Percentiles rank a stretch among this genome's conserved stretches.
phyloP scores from a whole-genome alignment of 768 basidiomycete genomes.

The Agaricus sinodeliciosus region DNA sequence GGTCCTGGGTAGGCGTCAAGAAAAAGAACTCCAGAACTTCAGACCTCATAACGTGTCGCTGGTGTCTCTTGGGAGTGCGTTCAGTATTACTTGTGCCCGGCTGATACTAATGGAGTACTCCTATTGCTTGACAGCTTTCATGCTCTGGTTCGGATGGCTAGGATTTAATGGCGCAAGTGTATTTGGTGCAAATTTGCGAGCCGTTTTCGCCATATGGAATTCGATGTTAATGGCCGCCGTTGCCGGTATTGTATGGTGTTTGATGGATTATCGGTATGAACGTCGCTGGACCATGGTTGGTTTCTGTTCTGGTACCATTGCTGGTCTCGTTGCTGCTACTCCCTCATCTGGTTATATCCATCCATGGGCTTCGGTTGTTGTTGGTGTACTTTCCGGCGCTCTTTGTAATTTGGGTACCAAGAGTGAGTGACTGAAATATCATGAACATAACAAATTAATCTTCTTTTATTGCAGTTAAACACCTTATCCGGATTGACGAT shows the following conservation, averaged over 20 bases:
- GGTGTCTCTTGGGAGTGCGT: slow-evolving; percentile 68
- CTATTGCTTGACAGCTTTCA: slow-evolving; percentile 36
- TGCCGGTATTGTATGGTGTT: slow-evolving; percentile 78
- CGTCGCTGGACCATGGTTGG: slow-evolving; percentile 86
- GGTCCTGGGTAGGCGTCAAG: slow-evolving; percentile 77
- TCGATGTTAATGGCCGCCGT: slow-evolving; percentile 82
- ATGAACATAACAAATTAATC: not conserved
- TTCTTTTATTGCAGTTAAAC: slow-evolving; percentile 45
- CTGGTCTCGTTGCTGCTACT: slow-evolving; percentile 84
- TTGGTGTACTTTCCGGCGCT: slow-evolving; percentile 67
- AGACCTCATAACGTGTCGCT: slow-evolving; percentile 84
- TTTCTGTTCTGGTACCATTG: slow-evolving; percentile 89
- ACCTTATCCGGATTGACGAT: slow-evolving; percentile 70
- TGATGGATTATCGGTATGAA: slow-evolving; percentile 74
- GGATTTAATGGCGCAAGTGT: slow-evolving; percentile 92
- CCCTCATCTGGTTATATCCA: slow-evolving; percentile 81
- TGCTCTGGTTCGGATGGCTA: slow-evolving; percentile 85
- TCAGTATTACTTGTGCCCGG: not conserved
- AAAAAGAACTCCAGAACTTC: slow-evolving; percentile 69
- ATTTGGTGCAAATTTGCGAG: slow-evolving; percentile 83
- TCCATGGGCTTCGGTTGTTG: slow-evolving; percentile 69
- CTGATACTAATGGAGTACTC: not conserved
- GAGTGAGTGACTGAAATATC: slow-evolving; percentile 32
- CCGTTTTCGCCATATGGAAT: slow-evolving; percentile 82
- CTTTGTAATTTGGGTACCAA: slow-evolving; percentile 84